phyloP scores from a whole-genome alignment of 2,329 filamentous ascomycete genomes.

The Dactylellina cionopaga region DNA sequence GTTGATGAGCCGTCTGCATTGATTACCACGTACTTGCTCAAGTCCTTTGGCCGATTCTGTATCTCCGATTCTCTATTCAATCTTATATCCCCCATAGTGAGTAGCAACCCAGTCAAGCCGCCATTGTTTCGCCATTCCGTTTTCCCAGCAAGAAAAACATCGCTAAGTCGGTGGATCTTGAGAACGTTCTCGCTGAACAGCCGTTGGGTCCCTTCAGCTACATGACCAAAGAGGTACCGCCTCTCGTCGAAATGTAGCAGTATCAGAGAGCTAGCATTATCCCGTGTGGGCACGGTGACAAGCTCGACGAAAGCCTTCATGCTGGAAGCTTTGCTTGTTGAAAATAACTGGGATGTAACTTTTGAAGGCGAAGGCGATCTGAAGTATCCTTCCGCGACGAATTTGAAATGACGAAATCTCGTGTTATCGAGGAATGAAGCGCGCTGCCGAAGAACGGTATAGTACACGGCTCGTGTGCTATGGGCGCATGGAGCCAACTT shows the following conservation, averaged over 20 bases:
- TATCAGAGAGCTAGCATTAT: slow-evolving; percentile 82
- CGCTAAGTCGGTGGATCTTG: slow-evolving; percentile 72
- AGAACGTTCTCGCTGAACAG: slow-evolving; percentile 75
- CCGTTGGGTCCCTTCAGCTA: slow-evolving; percentile 86
- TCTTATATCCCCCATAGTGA: slow-evolving; percentile 79
- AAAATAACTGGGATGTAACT: slow-evolving; percentile 40
- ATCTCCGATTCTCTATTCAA: slow-evolving; percentile 60
- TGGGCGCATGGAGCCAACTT: slow-evolving; percentile 52
- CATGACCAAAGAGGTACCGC: slow-evolving; percentile 84
- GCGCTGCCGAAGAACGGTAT: slow-evolving; percentile 21
- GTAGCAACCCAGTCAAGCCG: slow-evolving; percentile 83
- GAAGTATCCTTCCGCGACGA: background rate
- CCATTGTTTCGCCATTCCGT: slow-evolving; percentile 80
- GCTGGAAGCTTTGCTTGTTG: slow-evolving; percentile 51
- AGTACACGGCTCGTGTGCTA: slow-evolving; percentile 40
- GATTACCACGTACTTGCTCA: slow-evolving; percentile 54
- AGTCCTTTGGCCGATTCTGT: slow-evolving; percentile 62
- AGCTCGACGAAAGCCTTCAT: slow-evolving; percentile 83
- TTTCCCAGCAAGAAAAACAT: slow-evolving; percentile 84
- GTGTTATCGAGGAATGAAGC: slow-evolving; percentile 17
- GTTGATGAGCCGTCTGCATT: slow-evolving; percentile 55
- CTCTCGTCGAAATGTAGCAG: slow-evolving; percentile 82
- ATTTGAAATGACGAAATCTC: background rate
- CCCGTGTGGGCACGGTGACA: slow-evolving; percentile 82
- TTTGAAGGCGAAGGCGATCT: background rate